Percentiles rank a stretch among this genome's conserved stretches.
Conservation (phyloP, 805 yeast species). For the Diddensiella santjacobensis region DNA sequence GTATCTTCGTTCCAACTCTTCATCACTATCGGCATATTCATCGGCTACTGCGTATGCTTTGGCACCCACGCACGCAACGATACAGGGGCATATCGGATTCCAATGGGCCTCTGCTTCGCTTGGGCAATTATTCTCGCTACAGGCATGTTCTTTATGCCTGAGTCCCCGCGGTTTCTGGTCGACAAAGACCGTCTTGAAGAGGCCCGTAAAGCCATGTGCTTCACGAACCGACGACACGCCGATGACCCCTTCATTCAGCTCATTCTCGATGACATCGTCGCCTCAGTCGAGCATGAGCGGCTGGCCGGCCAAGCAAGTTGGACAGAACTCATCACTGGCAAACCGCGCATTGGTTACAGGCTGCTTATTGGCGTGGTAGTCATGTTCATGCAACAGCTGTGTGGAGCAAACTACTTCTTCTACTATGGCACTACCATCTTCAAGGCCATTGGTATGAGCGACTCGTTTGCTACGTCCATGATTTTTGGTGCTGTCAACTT, state of each 20-base stretch:
- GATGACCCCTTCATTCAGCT: constrained; percentile 33
- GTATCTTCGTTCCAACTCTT: constrained; percentile 77
- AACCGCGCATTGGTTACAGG: constrained; percentile 41
- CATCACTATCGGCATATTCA: constrained; percentile 65
- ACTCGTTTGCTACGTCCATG: constrained; percentile 53
- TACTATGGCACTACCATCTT: constrained; percentile 63
- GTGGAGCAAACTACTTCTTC: constrained; percentile 66
- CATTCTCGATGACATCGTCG: constrained; percentile 37
- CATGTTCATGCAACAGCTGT: constrained; percentile 56
- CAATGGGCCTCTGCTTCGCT: constrained; percentile 65
- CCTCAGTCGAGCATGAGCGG: constrained; percentile 48
- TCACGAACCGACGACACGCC: constrained; percentile 36
- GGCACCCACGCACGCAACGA: constrained; percentile 50
- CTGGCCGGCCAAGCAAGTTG: constrained; percentile 50
- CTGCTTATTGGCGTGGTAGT: constrained; percentile 41
- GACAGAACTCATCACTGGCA: constrained; percentile 48
- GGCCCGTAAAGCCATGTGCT: constrained; percentile 54
- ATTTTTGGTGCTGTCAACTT: constrained; percentile 52
- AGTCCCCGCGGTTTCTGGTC: constrained; percentile 69
- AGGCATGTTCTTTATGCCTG: constrained; percentile 69
- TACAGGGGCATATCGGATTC: constrained; percentile 63
- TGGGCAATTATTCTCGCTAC: constrained; percentile 60
- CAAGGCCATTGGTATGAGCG: constrained; percentile 38
- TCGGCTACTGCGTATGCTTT: constrained; percentile 68
- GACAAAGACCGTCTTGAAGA: constrained; percentile 52